These are phyloP conservation scores for Chrysoporthe deuterocubensis DNA, from an alignment of 2,329 filamentous ascomycete species.

Conservation along the genomic window DNA sequence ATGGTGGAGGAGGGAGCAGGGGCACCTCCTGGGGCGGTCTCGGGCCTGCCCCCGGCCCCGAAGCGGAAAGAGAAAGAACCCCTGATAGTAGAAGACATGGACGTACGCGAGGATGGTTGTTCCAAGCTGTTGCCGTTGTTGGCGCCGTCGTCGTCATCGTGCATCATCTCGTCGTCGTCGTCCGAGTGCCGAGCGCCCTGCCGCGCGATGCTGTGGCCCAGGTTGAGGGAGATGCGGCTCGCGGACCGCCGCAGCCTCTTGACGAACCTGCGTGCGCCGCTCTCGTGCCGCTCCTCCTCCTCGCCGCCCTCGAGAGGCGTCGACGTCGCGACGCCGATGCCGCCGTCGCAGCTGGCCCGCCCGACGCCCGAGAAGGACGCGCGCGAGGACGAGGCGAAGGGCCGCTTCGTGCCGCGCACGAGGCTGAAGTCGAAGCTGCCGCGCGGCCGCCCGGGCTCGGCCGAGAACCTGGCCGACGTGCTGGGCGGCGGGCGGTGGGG, in stretches of 20 bases:
- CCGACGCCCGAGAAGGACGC: constrained; percentile 14
- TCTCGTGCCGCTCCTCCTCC: constrained; percentile 25
- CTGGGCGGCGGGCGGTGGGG: constrained; percentile 19
- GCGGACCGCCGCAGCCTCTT: constrained; percentile 60
- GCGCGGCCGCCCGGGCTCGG: constrained; percentile 16
- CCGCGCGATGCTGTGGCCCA: constrained; percentile 33
- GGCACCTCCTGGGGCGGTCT: not conserved
- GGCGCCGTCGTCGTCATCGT: not conserved
- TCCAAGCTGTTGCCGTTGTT: not conserved
- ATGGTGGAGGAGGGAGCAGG: not conserved
- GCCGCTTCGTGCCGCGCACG: constrained; percentile 41
- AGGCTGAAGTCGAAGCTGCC: constrained; percentile 19
- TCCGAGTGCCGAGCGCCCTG: constrained; percentile 6
- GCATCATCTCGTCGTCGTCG: constrained; percentile 26
- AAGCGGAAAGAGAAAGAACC: constrained; percentile 24
- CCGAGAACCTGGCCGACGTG: constrained; percentile 24
- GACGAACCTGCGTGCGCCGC: constrained; percentile 42
- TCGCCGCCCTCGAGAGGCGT: constrained; percentile 30
- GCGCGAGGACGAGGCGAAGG: constrained; percentile 23
- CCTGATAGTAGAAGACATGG: constrained; percentile 21
- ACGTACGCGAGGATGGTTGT: constrained; percentile 18
- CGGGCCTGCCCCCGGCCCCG: constrained; percentile 2
- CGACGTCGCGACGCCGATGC: constrained; percentile 33
- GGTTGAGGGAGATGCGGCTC: constrained; percentile 48
- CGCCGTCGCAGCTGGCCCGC: constrained; percentile 50